Conservation (phyloP, 768 basidiomycete genomes). For the Pulveroboletus frians region DNA sequence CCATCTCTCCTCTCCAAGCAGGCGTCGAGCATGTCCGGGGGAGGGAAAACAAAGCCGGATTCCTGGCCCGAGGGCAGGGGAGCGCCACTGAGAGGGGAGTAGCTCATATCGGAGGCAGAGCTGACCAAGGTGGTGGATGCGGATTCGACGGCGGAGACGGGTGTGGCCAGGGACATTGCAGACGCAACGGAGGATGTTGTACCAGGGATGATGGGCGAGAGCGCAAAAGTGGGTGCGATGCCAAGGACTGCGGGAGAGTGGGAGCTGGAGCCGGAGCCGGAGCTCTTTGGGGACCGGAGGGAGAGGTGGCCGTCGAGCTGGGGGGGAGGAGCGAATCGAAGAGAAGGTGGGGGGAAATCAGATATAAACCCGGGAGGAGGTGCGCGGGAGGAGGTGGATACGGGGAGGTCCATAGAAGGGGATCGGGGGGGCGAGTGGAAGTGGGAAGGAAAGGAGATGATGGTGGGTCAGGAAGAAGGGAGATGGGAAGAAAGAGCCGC, state of each 20-base stretch:
- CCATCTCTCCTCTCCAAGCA: constrained; percentile 10
- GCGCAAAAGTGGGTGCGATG: background rate
- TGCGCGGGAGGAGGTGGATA: background rate
- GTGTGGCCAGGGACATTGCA: constrained; percentile 6
- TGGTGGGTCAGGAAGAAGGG: background rate
- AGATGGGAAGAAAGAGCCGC: too few relatives aligned
- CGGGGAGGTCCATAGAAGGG: background rate
- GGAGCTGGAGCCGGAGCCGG: constrained; percentile 22
- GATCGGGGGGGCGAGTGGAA: background rate
- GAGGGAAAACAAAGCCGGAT: constrained; percentile 21
- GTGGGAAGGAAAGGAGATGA: background rate
- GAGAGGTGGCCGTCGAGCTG: constrained; percentile 7
- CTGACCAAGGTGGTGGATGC: constrained; percentile 15
- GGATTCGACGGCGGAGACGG: constrained; percentile 18
- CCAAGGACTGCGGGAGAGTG: constrained; percentile 27
- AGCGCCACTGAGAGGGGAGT: constrained; percentile 16
- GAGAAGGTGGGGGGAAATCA: constrained; percentile 35
- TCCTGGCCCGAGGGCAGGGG: constrained; percentile 14
- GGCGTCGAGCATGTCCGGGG: constrained; percentile 22
- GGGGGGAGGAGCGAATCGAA: background rate
- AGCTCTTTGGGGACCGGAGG: constrained; percentile 20
- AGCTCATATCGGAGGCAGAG: constrained; percentile 23
- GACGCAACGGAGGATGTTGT: background rate
- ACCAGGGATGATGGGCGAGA: background rate
- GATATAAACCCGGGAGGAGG: constrained; percentile 22